Evolutionary conservation across 2,329 filamentous ascomycete species (phyloP), one percentile per base, ranked within the genome.

Genomic region (Xylariaceae sp.): DNA sequence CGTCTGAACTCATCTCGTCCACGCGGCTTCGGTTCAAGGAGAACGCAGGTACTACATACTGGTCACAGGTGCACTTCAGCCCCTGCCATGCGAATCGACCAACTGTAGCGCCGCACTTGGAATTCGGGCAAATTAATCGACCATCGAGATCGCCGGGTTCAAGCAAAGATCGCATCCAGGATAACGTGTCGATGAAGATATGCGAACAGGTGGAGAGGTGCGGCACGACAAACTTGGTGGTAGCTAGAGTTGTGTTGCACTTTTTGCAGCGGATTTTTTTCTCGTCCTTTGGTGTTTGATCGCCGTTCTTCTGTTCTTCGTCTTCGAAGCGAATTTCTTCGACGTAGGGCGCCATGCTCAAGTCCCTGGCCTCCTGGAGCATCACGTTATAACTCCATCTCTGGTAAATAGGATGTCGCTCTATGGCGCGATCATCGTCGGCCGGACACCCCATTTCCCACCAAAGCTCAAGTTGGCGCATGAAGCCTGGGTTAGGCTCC

Each of bases 1-100:
- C 58, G 62, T 58, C 65, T 41, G 68, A 65, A 32, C 66, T 62
- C 22, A 76, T 71, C 65, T 95, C 86, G 69, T 97, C 94, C 36
- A 96, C 86, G 62, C 85, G 85, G 49, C 87, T 86, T 70, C 86
- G 88, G 50, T 90, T 86, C 57, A 97, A 76, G 57, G 88, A 92
- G 68, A 99, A 94, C 0, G 88, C 92, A 8, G 94, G 92, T 47
- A 91, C 88, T 19, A 96, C 80, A 92, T 94, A 97, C 58, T 86
- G 84, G 36, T 87, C 85, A 70, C 94, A 99, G 67, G 85, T 94
- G 74, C 94, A 99, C 69, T 85, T 85, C 79, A 96, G 87, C 13
- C 94, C 94, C 69, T 95, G 90, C 94, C 94, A 99, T 49, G 92
- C 88, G 68, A 96, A 99, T 64, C 94, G 88, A 37, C 94, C 94